These are phyloP conservation scores for Blepharisma japonicum DNA, from an alignment of 73 alveolate species.

Conservation along the genomic window DNA sequence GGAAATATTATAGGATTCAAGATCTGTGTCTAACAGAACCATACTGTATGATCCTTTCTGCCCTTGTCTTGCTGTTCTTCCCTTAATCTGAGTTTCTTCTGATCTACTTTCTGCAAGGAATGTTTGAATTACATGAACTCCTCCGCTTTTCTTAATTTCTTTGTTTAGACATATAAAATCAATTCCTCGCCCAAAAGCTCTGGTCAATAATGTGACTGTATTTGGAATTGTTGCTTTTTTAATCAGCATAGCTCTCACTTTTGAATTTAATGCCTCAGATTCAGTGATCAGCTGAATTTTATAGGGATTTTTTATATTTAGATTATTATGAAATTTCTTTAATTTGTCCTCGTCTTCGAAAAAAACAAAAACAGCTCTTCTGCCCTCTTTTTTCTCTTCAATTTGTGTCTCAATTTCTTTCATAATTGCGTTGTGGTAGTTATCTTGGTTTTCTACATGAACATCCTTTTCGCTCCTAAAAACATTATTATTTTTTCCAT, in stretches of 20 bases:
- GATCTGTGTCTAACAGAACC: conserved; percentile 35
- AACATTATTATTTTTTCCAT: too few species aligned
- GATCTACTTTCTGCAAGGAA: conserved; percentile 40
- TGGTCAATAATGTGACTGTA: conserved; percentile 27
- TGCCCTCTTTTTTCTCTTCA: too few species aligned
- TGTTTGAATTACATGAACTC: conserved; percentile 53
- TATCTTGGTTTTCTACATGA: too few species aligned
- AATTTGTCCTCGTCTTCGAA: conserved; percentile 25
- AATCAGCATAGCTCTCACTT: not conserved
- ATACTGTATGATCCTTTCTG: conserved; percentile 44
- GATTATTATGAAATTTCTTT: conserved; percentile 8
- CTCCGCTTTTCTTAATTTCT: conserved; percentile 37
- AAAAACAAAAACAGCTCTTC: conserved; percentile 33
- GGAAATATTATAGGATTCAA: not conserved
- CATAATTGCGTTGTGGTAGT: too few species aligned
- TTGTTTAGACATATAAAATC: conserved; percentile 44
- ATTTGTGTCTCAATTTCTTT: too few species aligned
- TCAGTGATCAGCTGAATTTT: too few species aligned
- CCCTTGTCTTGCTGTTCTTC: conserved; percentile 64
- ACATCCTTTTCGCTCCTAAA: too few species aligned
- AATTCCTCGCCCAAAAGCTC: conserved; percentile 55
- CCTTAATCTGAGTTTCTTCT: conserved; percentile 49
- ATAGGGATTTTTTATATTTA: too few species aligned
- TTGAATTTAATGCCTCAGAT: not conserved
- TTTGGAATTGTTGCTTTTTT: conserved; percentile 8